Evolutionary conservation across 75 land plant species (phyloP).

Genomic region (Pinus taeda): DNA sequence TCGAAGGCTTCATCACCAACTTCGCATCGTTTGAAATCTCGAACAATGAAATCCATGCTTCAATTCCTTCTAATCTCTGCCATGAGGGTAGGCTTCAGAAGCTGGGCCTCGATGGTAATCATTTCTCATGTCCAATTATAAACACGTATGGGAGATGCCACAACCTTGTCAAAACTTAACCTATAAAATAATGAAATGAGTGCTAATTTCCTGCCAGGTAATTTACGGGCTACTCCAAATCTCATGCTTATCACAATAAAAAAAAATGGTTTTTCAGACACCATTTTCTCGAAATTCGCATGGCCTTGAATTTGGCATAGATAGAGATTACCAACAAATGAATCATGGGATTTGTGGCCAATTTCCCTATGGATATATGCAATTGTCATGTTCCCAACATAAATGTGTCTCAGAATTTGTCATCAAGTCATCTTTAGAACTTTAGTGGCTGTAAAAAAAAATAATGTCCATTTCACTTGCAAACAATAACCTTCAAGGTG

Average conservation of each 20-base stretch:
- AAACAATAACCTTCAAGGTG: slow-evolving; percentile 52
- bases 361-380: slow-evolving; percentile 52
- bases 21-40: too few relatives aligned
- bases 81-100: slow-evolving; percentile 14
- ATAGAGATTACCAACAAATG: slow-evolving; percentile 68
- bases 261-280: slow-evolving; percentile 44
- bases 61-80: too few relatives aligned
- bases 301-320: slow-evolving; percentile 35
- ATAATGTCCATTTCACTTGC: slow-evolving; percentile 60
- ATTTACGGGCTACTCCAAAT: slow-evolving; percentile 55
- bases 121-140: slow-evolving; percentile 57
- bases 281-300: slow-evolving; percentile 33
- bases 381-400: slow-evolving; percentile 56
- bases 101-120: slow-evolving; percentile 57
- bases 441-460: slow-evolving; percentile 42
- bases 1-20: too few relatives aligned
- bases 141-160: slow-evolving; percentile 34
- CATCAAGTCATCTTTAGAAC: slow-evolving; percentile 52
- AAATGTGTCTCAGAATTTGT: slow-evolving; percentile 66
- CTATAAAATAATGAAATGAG: slow-evolving; percentile 56
- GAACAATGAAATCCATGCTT: too few relatives aligned
- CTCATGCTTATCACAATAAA: slow-evolving; percentile 50
- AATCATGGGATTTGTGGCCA: slow-evolving; percentile 57
- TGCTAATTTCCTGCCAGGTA: slow-evolving; percentile 55
- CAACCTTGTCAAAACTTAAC: background rate